Base-by-base conservation (phyloP, 192 early-diverging fungal species). In the Linnemannia elongata region DNA sequence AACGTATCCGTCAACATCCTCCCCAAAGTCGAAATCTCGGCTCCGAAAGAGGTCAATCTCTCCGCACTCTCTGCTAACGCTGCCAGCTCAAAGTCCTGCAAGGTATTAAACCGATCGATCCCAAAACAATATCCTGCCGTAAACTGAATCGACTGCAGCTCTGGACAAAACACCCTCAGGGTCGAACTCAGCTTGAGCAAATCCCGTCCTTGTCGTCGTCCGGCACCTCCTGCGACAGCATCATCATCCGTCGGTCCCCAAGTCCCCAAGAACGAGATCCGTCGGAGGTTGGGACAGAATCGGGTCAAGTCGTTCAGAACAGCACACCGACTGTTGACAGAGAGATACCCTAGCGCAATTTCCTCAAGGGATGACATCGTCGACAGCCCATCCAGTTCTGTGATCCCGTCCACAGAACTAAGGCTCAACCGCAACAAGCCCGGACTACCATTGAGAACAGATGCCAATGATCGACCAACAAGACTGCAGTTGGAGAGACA, bases 211-310 rank as follows among this genome's bases (percentile, higher is more conserved):
- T 84, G 77, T n/a, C 79, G 60, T 63, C 30, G 55, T 24, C 55
- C 55, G 38, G 38, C 38, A 38, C 38, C 38, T 57, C 24, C 55
- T 24, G 24, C 4, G 6, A 54, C 8, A 30, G 6, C 24, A 63
- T 30, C 3, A 63, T 33, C 30, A 33, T 63, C 30, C 1, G 60
- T 68, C 9, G 72, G 49, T 22, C 69, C 57, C 77, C 82, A 84
- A 35, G 82, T 84, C 20, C 82, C 77, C 74, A 75, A 57, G 68
- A 79, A 84, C 15, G 82, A 84, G 36, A 79, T 78, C 17, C 77
- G 52, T 30, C 66, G 69, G 15, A 84, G 42, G 70, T 69, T 79
- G 2, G 77, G 81, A 45, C 75, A 73, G n/a, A 63, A 77, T 41
- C 57, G 81, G 20, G 45, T 54, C 38, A 84, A 42, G n/a, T 84